Percentiles rank a stretch among this genome's conserved stretches.
These are phyloP conservation scores for Fusarium sp. DNA, from an alignment of 2,329 filamentous ascomycete species.

Conservation along the genomic window DNA sequence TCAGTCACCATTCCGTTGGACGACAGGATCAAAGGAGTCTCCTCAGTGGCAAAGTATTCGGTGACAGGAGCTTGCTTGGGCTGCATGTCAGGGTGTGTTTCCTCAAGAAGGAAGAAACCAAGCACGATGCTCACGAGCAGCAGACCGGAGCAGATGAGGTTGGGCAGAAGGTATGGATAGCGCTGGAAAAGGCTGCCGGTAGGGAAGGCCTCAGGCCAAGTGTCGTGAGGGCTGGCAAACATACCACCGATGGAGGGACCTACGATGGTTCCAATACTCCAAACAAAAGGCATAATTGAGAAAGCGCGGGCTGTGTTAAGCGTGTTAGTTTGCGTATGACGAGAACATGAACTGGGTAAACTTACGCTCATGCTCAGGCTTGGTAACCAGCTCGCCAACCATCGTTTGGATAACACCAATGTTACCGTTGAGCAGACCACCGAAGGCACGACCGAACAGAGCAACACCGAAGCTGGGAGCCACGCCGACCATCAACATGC, in stretches of 20 bases:
- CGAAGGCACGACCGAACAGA: constrained; percentile 77
- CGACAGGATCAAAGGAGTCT: constrained; percentile 80
- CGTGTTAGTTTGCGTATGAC: constrained; percentile 6
- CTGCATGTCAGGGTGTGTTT: constrained; percentile 89
- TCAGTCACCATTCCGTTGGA: constrained; percentile 77
- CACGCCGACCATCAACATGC: constrained; percentile 84
- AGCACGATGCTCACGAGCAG: constrained; percentile 82
- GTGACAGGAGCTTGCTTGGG: constrained; percentile 60
- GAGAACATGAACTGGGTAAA: constrained; percentile 37
- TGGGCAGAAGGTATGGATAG: constrained; percentile 90
- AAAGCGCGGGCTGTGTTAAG: constrained; percentile 76
- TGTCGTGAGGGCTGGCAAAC: constrained; percentile 80
- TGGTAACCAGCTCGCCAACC: constrained; percentile 87
- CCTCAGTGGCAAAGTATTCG: constrained; percentile 66
- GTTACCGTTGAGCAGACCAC: constrained; percentile 89
- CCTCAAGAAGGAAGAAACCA: constrained; percentile 83
- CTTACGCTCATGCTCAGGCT: constrained; percentile 86
- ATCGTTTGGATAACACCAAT: constrained; percentile 92
- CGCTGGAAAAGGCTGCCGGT: constrained; percentile 74
- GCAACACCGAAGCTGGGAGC: constrained; percentile 87
- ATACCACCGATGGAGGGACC: constrained; percentile 89
- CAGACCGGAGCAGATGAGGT: constrained; percentile 82
- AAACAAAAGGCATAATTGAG: constrained; percentile 93
- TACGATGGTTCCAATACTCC: constrained; percentile 89
- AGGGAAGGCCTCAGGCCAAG: constrained; percentile 78